Base-by-base conservation (phyloP, 148 eudicot genomes). In the Silene latifolia region DNA sequence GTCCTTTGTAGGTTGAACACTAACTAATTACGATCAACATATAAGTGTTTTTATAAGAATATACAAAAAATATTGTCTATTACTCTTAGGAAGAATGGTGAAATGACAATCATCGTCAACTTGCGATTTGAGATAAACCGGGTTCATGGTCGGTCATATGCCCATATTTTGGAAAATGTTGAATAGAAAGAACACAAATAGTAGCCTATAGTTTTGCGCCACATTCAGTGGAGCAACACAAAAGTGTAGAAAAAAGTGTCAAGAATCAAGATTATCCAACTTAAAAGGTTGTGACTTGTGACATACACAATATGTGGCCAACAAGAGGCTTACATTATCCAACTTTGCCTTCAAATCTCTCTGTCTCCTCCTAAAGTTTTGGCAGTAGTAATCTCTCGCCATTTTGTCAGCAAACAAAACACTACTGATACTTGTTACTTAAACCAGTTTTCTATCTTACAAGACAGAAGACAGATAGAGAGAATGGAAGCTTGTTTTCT, bases 401-500 rank as follows among this genome's bases (percentile, higher is more conserved):
- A 21, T 19, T 67, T 67, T 12, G 19, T 0, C 35, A 0, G 8
- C 51, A 27, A 67, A 21, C 46, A 25, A 12, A 29, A 67, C 14
- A 42, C 44, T 12, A 66, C 23, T 35, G 2, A 21, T 29, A 29
- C 25, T 32, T 32, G 5, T 25, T 14, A 29, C 67, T 5, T 15
- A 29, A 27, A 13, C 21, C 20, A 57, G 47, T 21, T 7, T 29
- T 61, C n/a, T 11, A 32, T 17, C 7, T 11, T 6, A 7, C 47
- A 32, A 42, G 12, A 53, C n/a, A 25, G 69, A 10, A 21, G 12
- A 73, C 48, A 61, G 23, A 44, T 9, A 47, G 44, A 57, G 7
- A 32, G 35, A 14, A 80, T 93, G 96, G 90, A 93, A 72, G 93
- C 91, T 85, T 84, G 92, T 79, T 89, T 83, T 80, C 83, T 88